Base-by-base conservation (phyloP, 176 grass and related monocot species). In the Otatea glauca region DNA sequence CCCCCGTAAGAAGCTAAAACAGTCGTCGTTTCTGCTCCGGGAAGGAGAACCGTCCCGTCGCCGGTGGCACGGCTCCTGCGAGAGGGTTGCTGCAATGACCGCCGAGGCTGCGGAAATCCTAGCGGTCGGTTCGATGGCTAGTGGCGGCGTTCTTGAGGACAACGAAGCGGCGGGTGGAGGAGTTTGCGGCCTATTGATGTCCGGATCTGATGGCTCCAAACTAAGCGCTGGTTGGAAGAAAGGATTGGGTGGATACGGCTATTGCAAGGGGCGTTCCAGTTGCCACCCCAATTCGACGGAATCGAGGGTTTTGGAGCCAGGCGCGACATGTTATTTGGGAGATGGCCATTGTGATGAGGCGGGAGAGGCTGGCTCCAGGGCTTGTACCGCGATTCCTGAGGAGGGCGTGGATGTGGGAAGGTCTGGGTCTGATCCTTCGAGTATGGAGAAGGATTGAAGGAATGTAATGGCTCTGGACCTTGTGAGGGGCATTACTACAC, bases 11-110 rank as follows among this genome's bases (percentile, higher is more conserved):
- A 86, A 90, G 78, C 60, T 82, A 42, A 78, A 82, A 65, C 39
- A n/a, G 4, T 53, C 89, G 0, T 71, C 9, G 1, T 42, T 42
- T 87, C 49, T 43, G 59, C 51, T 62, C 72, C n/a, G 91, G 91
- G 25, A 95, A 93, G 89, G 91, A 95, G 80, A 93, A 93, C 49
- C 12, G 32, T 38, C 29, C 50, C 69, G 9, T 60, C 8, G 1
- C 59, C 27, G 34, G 59, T 66, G 66, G 42, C 27, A 23, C 34
- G 21, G 74, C 32, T 64, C 8, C 75, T 10, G 65, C 17, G 11
- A 63, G 54, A 81, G 17, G 66, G 65, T 35, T 75, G 68, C 64
- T 16, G 11, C 70, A 34, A 42, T 55, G 53, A 60, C 48, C 12
- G 53, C 23, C 24, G 55, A 41, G 79, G 78, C 11, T 25, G 65